Evolutionary conservation across 305 asterid species (phyloP), one percentile per base, ranked within the genome.

Genomic region (Ajuga reptans): DNA sequence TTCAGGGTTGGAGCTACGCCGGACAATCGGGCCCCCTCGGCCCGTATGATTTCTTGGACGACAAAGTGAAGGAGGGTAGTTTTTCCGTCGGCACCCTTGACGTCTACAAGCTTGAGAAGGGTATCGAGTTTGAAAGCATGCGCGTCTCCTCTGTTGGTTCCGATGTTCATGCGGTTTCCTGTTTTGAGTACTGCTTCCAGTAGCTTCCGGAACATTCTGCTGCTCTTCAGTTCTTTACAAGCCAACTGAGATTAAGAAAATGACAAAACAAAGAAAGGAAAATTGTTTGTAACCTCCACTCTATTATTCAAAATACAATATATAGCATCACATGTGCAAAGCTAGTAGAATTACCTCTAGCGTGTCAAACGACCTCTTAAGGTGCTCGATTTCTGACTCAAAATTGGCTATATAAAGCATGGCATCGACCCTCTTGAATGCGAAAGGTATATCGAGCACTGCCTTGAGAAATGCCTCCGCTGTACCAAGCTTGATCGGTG

Each of bases 141-240:
- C 4, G 96, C 95, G 7, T 87, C 91, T 15, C 96, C 96, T 2
- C 94, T 80, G 67, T 86, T 85, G n/a, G 97, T 91, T 15, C 94
- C 98, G 10, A 84, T 80, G 57, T 87, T 89, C 98, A 87, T 86
- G 9, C 84, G 87, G 73, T 86, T 92, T 18, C 98, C 98, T 0
- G 96, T 86, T 69, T 82, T 89, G 62, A 92, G 94, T 18, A 87
- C 96, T 24, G 98, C 95, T 81, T 92, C 98, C 18, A 92, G 82
- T 42, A 92, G 92, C 68, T 83, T 89, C 17, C 74, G 68, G 69
- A 92, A 92, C 92, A 87, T 92, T 77, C 94, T 79, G 81, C 91
- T 89, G 82, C 84, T 85, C 81, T 82, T 85, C 61, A 91, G 83
- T 63, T 91, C 96, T 75, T 83, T 80, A 71, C 98, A 87, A 58